Evolutionary conservation across 2,329 filamentous ascomycete genomes (phyloP).

Genomic region (Botrytis squamosa): DNA sequence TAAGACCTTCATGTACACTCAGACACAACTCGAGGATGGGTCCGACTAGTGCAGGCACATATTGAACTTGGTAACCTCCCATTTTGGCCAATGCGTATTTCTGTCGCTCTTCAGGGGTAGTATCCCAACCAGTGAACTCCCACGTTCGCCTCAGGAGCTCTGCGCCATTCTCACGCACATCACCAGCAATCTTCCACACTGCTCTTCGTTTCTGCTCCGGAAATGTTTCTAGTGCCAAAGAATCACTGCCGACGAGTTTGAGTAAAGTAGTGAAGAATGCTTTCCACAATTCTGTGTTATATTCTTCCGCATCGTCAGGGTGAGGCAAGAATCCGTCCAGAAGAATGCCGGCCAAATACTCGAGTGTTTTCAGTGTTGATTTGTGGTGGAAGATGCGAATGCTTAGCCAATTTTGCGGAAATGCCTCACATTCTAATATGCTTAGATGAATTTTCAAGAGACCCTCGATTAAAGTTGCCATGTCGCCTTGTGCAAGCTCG

Average conservation of each 20-base stretch:
- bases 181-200: constrained; percentile 98
- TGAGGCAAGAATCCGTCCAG: constrained; percentile 82
- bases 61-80: constrained; percentile 97
- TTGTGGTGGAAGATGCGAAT: constrained; percentile 91
- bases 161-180: constrained; percentile 88
- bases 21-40: constrained; percentile 92
- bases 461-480: constrained; percentile 73
- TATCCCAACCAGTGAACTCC: constrained; percentile 97
- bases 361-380: constrained; percentile 80
- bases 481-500: constrained; percentile 71
- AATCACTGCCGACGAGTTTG: constrained; percentile 84
- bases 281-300: constrained; percentile 93
- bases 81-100: constrained; percentile 79
- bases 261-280: constrained; percentile 87
- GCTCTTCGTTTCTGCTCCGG: constrained; percentile 94
- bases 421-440: constrained; percentile 84
- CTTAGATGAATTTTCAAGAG: constrained; percentile 83
- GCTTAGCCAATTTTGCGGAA: constrained; percentile 86
- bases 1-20: constrained; percentile 88
- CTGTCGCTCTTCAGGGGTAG: constrained; percentile 71
- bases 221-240: constrained; percentile 89
- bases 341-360: constrained; percentile 77
- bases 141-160: constrained; percentile 81
- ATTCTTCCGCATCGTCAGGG: constrained; percentile 77
- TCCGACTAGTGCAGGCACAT: constrained; percentile 86